These are phyloP conservation scores for Rhododendron griersonianum DNA, from an alignment of 148 eudicot genomes.

Conservation along the genomic window DNA sequence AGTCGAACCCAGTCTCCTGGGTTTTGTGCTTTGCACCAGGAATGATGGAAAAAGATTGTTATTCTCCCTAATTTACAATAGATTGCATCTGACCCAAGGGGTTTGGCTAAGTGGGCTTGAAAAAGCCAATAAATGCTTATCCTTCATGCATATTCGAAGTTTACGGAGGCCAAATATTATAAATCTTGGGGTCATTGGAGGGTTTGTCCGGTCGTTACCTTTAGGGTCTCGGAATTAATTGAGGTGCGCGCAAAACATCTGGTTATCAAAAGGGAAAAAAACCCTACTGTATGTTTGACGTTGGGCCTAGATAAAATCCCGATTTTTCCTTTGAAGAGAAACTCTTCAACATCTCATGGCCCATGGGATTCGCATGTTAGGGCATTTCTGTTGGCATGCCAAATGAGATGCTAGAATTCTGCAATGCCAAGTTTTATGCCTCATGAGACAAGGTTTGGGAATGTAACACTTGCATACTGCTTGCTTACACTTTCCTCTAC, in stretches of 20 bases:
- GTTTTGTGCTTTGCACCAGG: background rate
- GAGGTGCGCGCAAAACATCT: too few relatives aligned
- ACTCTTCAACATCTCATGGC: background rate
- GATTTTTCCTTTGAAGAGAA: background rate
- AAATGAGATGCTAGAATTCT: background rate
- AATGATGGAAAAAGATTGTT: background rate
- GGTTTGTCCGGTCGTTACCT: too few relatives aligned
- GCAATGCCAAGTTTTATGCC: background rate
- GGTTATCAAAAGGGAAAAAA: too few relatives aligned
- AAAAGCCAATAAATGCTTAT: too few relatives aligned
- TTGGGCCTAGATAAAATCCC: background rate
- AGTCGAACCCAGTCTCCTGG: background rate
- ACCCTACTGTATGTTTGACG: background rate
- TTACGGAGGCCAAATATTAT: too few relatives aligned
- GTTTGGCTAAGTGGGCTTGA: background rate
- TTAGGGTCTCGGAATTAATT: too few relatives aligned
- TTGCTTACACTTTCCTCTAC: background rate
- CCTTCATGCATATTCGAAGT: too few relatives aligned
- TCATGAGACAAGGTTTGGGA: background rate
- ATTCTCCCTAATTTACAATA: background rate
- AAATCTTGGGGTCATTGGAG: too few relatives aligned
- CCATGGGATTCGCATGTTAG: background rate
- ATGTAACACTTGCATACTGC: background rate
- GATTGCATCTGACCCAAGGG: background rate
- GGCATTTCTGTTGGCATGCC: background rate